Base-by-base conservation (phyloP, 208 protist species). In the Leishmania arabica region DNA sequence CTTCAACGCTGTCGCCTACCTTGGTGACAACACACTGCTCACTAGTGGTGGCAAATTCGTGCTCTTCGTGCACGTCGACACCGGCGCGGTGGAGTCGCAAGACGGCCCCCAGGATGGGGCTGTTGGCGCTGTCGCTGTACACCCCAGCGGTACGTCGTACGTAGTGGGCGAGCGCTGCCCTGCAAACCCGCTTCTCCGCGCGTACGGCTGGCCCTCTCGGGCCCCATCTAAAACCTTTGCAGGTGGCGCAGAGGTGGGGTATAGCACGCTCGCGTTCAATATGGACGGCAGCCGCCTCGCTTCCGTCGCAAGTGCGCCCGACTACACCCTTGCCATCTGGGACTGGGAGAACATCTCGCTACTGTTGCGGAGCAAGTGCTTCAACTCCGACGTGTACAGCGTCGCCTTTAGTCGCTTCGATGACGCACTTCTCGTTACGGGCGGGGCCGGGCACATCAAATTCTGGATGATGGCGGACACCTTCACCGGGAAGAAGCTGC, bases 401-500 rank as follows among this genome's bases (percentile, higher is more conserved):
- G 92, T 99, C 11, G 76, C 86, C 17, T 99, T 99, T 80, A 99
- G 97, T 58, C 89, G 90, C 21, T 96, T 95, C 77, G 92, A 98
- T 84, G 96, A 97, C 79, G 96, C 97, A 2, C 84, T 91, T 3
- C 93, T 99, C 21, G 94, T 96, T 62, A 99, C 98, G 1, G 95
- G 94, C 21, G 99, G 99, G 6, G 89, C 88, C 0, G 98, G 98
- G 0, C 99, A 99, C 86, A 98, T 99, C 74, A 99, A 99, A 73
- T 99, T 99, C 84, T 99, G 99, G 99, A 93, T 96, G 58, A 99
- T 99, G 98, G 98, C 99, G 0, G 84, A 95, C 42, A 99, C 99
- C 31, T 99, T 99, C 88, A 99, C 99, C 0, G 99, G 99, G 0
- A 91, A 99, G 76, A 99, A 99, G 84, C 91, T 99, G 27, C 94